Conservation (phyloP, 805 yeast species). For the Huiozyma sinensis region DNA sequence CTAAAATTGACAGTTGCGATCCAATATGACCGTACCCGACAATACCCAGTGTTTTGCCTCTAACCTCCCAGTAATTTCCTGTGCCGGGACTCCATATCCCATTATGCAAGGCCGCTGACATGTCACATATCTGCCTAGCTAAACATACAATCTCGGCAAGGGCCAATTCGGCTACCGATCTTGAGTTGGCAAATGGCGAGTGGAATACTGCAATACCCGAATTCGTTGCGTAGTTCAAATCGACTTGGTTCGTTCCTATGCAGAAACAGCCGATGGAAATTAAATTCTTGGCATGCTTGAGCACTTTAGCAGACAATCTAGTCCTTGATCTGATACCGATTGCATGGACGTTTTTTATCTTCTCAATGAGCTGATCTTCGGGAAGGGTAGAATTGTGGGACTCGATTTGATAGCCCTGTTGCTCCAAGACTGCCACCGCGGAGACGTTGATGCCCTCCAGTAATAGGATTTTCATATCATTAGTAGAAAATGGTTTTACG, state of each 20-base stretch:
- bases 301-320: conserved; percentile 63
- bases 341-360: conserved; percentile 85
- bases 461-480: conserved; percentile 81
- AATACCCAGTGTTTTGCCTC: conserved; percentile 95
- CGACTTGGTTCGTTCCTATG: conserved; percentile 97
- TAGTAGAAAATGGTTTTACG: conserved; percentile 90
- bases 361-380: conserved; percentile 87
- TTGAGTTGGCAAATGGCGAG: conserved; percentile 95
- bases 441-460: conserved; percentile 88
- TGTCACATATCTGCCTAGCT: conserved; percentile 92
- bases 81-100: conserved; percentile 96
- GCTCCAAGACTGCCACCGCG: conserved; percentile 71
- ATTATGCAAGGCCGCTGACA: conserved; percentile 87
- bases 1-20: conserved; percentile 87
- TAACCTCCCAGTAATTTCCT: conserved; percentile 93
- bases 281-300: conserved; percentile 78
- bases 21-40: conserved; percentile 98
- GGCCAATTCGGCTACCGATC: conserved; percentile 95
- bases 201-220: conserved; percentile 92
- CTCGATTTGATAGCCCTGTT: conserved; percentile 94
- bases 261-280: conserved; percentile 94
- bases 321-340: conserved; percentile 97
- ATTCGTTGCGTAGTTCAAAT: conserved; percentile 80
- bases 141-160: conserved; percentile 86
- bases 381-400: conserved; percentile 76